Evolutionary conservation across 2,329 filamentous ascomycete genomes (phyloP).

Genomic region (Claviceps digitariae): DNA sequence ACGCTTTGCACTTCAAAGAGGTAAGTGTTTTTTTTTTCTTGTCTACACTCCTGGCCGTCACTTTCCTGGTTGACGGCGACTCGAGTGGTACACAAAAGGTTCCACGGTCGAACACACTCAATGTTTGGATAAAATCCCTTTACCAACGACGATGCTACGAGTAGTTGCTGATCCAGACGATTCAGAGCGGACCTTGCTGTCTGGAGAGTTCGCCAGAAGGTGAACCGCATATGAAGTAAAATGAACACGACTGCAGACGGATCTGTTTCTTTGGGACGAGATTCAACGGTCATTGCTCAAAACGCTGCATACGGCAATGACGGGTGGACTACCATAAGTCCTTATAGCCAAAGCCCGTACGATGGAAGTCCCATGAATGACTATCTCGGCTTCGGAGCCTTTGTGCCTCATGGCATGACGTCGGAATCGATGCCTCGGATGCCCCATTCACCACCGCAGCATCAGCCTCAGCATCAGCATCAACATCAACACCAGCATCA

Average conservation of each 20-base stretch:
- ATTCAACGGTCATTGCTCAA: constrained; percentile 17
- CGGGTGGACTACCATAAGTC: constrained; percentile 41
- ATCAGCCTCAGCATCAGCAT: constrained; percentile 20
- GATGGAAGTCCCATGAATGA: constrained; percentile 45
- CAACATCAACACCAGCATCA: constrained; percentile 8
- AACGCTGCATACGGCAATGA: constrained; percentile 25
- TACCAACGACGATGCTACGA: not conserved
- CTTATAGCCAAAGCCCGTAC: constrained; percentile 49
- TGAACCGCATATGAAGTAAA: constrained; percentile 8
- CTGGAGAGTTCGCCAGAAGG: not conserved
- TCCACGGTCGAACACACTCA: not conserved
- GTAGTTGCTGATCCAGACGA: not conserved
- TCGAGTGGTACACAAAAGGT: not conserved
- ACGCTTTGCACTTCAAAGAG: not conserved
- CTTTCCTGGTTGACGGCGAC: not conserved
- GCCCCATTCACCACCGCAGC: constrained; percentile 30
- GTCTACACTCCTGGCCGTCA: not conserved
- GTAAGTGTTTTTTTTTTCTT: not conserved
- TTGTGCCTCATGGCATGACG: constrained; percentile 38
- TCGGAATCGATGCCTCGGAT: constrained; percentile 37
- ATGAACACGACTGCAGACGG: constrained; percentile 22
- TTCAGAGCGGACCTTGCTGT: not conserved
- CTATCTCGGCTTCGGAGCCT: constrained; percentile 44
- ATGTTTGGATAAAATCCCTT: not conserved
- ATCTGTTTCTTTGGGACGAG: constrained; percentile 18